A percentile compares a stretch with the other conserved stretches of the same genome.
These are phyloP conservation scores for Cercospora sesami DNA, from an alignment of 2,329 filamentous ascomycete genomes.

Conservation along the genomic window DNA sequence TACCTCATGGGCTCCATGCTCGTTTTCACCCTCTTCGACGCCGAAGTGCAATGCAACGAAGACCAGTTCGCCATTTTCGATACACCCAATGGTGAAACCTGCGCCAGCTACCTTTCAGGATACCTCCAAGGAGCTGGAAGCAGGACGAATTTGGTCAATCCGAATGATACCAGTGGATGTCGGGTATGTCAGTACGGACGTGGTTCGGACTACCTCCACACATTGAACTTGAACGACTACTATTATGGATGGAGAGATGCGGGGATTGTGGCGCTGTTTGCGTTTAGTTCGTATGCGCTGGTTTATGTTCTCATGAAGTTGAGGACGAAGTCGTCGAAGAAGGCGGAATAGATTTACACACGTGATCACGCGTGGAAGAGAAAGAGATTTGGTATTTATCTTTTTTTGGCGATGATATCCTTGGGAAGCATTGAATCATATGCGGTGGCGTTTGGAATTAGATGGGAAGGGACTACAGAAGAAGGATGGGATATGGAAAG, in stretches of 20 bases:
- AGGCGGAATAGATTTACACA: conserved; percentile 42
- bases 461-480: background rate
- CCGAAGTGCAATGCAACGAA: conserved; percentile 42
- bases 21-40: conserved; percentile 45
- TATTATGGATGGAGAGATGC: conserved; percentile 68
- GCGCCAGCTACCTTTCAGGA: conserved; percentile 56
- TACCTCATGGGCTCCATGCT: conserved; percentile 46
- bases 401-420: background rate
- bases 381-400: background rate
- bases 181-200: conserved; percentile 60
- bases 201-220: conserved; percentile 61
- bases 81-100: conserved; percentile 56
- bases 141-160: conserved; percentile 57
- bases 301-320: conserved; percentile 52
- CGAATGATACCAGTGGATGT: conserved; percentile 57
- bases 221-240: conserved; percentile 61
- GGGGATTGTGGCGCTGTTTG: conserved; percentile 60
- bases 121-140: conserved; percentile 55
- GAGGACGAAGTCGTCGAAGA: conserved; percentile 45
- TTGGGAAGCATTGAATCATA: background rate
- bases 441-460: background rate
- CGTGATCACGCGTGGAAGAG: background rate
- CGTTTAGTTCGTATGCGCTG: conserved; percentile 46
- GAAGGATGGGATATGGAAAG: too few relatives aligned
- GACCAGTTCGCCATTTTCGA: conserved; percentile 47